These are phyloP conservation scores for Aspergillus fumigatus DNA, from an alignment of 2,329 filamentous ascomycete genomes.

Conservation along the genomic window DNA sequence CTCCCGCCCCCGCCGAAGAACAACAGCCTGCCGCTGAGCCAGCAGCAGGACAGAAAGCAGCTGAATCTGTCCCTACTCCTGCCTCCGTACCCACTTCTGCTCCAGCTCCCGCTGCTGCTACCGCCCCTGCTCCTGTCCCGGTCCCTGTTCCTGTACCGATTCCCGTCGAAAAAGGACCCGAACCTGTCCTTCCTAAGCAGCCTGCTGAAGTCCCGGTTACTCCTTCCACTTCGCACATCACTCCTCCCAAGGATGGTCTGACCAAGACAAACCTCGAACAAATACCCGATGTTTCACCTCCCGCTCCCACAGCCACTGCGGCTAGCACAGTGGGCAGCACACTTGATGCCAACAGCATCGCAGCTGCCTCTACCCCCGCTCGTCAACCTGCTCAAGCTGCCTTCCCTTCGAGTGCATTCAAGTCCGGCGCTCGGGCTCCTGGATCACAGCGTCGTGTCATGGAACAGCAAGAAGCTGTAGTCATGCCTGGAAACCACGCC, in stretches of 20 bases:
- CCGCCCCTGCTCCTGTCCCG: slow-evolving; percentile 29
- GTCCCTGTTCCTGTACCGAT: slow-evolving; percentile 39
- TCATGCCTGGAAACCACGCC: slow-evolving; percentile 95
- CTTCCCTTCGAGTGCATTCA: slow-evolving; percentile 75
- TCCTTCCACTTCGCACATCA: slow-evolving; percentile 45
- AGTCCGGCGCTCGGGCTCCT: slow-evolving; percentile 66
- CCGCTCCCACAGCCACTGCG: slow-evolving; percentile 73
- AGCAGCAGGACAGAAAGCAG: slow-evolving; percentile 8
- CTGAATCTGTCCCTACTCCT: slow-evolving; percentile 26
- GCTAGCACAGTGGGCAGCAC: slow-evolving; percentile 88
- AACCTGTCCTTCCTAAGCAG: slow-evolving; percentile 26
- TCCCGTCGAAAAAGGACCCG: slow-evolving; percentile 35
- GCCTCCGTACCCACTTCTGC: slow-evolving; percentile 36
- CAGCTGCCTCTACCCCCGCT: slow-evolving; percentile 46
- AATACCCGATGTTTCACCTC: slow-evolving; percentile 74
- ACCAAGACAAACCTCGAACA: slow-evolving; percentile 92
- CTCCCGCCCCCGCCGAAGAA: background rate
- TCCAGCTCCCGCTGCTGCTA: slow-evolving; percentile 23
- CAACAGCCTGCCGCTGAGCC: slow-evolving; percentile 8
- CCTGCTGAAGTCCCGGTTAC: slow-evolving; percentile 37
- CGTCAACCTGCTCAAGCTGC: slow-evolving; percentile 62
- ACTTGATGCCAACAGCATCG: slow-evolving; percentile 64
- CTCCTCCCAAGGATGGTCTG: slow-evolving; percentile 73
- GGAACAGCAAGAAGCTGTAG: slow-evolving; percentile 94
- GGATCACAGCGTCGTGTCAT: slow-evolving; percentile 82